Evolutionary conservation across 805 yeast species (phyloP), one percentile per base, ranked within the genome.

Genomic region (Candida corydali): DNA sequence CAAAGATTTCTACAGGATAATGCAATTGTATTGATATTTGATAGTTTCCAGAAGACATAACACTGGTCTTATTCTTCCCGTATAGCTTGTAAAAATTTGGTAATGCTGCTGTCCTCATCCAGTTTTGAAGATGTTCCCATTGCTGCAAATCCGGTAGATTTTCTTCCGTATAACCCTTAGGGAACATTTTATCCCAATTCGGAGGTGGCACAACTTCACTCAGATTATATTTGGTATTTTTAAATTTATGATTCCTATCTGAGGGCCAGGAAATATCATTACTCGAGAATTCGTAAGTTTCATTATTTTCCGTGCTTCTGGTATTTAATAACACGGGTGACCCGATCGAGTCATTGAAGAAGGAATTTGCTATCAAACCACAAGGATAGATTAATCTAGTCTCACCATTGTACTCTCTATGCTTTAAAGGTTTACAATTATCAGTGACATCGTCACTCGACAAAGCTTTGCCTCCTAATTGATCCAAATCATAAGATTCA

Each of bases 41-140:
- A 57, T 91, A 93, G 8, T 76, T 75, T 3, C 98, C 98, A 8
- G 74, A 63, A 1, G 55, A 43, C 41, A 91, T 59, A 2, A 73
- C 51, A 1, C 65, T 65, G 2, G 76, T 66, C 41, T 78, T 82
- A 60, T 86, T 89, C 47, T 83, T 78, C 31, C 82, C 73, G 28
- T 88, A 89, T 25, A 88, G 62, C 55, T 93, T 91, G 69, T 83
- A 79, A 54, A 93, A 91, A 9, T 82, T 77, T 18, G 98, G 95
- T 44, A 91, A 68, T 0, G 95, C 96, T 0, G 98, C 96, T 1
- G 97, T 88, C 51, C 95, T 78, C 97, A 91, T 91, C 98, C 98
- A 91, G 59, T 88, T 91, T 66, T 88, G 96, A 49, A 91, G 75
- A 46, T 80, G 80, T 54, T 86, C 91, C 87, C 93, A 80, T 25